Conservation (phyloP, 495 filamentous ascomycete genomes). For the Xylaria nigripes region DNA sequence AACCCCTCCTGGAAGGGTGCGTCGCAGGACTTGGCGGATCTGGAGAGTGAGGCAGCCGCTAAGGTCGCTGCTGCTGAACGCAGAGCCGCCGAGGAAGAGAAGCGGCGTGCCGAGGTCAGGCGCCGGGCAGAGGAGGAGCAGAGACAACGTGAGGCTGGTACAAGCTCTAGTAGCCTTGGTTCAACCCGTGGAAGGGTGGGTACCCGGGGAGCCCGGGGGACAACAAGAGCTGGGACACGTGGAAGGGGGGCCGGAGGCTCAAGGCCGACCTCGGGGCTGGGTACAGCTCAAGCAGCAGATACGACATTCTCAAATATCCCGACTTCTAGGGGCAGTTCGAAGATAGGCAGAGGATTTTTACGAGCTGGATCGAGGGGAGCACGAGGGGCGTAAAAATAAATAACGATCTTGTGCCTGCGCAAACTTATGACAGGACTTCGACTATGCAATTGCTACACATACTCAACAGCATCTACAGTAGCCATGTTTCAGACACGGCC, state of each 20-base stretch:
- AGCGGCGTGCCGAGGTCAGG: conserved; percentile 61
- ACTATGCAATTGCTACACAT: background rate
- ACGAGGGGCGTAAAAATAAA: conserved; percentile 15
- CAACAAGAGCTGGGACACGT: conserved; percentile 12
- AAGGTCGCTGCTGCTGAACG: conserved; percentile 68
- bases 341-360: conserved; percentile 37
- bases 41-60: conserved; percentile 65
- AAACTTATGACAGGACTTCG: background rate
- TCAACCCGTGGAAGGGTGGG: conserved; percentile 1
- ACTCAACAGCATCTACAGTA: background rate
- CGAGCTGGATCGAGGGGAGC: conserved; percentile 21
- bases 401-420: background rate
- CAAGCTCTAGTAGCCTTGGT: conserved; percentile 1
- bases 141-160: conserved; percentile 41
- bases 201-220: conserved; percentile 19
- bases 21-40: conserved; percentile 69
- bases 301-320: conserved; percentile 24
- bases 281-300: conserved; percentile 15
- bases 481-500: background rate
- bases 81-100: conserved; percentile 63
- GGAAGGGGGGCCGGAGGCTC: conserved; percentile 18
- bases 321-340: conserved; percentile 28
- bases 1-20: conserved; percentile 86
- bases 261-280: conserved; percentile 6
- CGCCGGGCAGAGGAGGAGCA: conserved; percentile 68